These are phyloP conservation scores for Parietichytrium sp. DNA, from an alignment of 108 stramenopile species.

Conservation along the genomic window DNA sequence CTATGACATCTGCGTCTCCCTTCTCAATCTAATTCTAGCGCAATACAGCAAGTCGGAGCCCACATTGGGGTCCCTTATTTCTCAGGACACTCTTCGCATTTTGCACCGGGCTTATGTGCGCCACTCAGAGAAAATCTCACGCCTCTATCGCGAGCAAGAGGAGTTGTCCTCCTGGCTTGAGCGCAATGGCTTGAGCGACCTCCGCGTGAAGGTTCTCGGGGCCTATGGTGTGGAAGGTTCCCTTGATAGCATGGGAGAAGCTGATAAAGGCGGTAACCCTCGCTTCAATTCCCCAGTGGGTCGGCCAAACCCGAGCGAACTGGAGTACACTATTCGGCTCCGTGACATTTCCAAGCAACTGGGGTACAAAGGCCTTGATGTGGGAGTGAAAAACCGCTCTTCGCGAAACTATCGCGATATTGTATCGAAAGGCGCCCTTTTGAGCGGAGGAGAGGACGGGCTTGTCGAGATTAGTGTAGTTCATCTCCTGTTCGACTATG, in stretches of 20 bases:
- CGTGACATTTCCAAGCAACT: conserved; percentile 24
- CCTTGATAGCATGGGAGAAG: too few relatives aligned
- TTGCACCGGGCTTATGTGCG: background rate
- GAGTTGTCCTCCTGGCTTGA: conserved; percentile 13
- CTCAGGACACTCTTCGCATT: background rate
- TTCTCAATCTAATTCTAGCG: background rate
- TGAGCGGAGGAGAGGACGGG: background rate
- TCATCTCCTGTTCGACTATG: conserved; percentile 13
- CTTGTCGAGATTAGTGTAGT: conserved; percentile 24
- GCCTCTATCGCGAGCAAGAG: conserved; percentile 17
- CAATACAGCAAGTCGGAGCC: too few relatives aligned
- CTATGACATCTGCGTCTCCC: background rate
- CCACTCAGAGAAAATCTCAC: background rate
- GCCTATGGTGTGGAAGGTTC: too few relatives aligned
- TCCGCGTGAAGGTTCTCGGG: conserved; percentile 8
- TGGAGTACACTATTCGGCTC: background rate
- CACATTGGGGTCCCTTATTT: background rate
- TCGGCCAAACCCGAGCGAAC: background rate
- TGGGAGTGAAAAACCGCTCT: background rate
- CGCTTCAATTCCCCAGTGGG: background rate
- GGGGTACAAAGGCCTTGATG: background rate
- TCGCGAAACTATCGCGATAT: conserved; percentile 30
- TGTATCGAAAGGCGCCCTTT: background rate
- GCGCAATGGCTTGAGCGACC: conserved; percentile 33
- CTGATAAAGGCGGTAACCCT: too few relatives aligned